Conservation (phyloP, 768 basidiomycete genomes). For the Coprinopsis sp. region DNA sequence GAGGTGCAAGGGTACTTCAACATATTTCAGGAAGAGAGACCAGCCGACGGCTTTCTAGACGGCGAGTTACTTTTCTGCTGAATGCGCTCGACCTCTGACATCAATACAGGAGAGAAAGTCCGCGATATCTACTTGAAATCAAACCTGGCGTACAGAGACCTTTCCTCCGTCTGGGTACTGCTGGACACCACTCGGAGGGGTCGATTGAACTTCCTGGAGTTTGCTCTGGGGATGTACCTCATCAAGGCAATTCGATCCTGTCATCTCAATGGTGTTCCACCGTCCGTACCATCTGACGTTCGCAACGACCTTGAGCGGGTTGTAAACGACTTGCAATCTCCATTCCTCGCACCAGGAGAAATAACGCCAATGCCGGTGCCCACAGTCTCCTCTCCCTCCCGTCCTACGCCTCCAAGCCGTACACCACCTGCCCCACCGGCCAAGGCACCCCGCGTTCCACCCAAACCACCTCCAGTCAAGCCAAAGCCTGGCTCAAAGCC, state of each 20-base stretch:
- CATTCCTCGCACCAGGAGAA: constrained; percentile 8
- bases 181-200: constrained; percentile 58
- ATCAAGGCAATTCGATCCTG: constrained; percentile 39
- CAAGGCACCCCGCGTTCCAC: not conserved
- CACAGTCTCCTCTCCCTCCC: too few relatives aligned
- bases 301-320: constrained; percentile 22
- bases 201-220: constrained; percentile 59
- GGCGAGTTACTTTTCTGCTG: constrained; percentile 29
- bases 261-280: constrained; percentile 27
- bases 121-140: constrained; percentile 61
- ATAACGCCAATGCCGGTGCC: not conserved
- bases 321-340: constrained; percentile 1
- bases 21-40: constrained; percentile 47
- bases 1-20: constrained; percentile 53
- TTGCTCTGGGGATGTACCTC: constrained; percentile 67
- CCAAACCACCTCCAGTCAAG: constrained; percentile 4
- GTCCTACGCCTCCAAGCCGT: not conserved
- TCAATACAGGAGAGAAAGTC: constrained; percentile 47
- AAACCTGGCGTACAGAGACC: constrained; percentile 50
- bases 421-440: not conserved
- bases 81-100: not conserved
- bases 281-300: constrained; percentile 26
- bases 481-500: constrained; percentile 3
- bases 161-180: constrained; percentile 61
- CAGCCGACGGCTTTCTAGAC: constrained; percentile 48